A percentile compares a stretch with the other conserved stretches of the same genome.
phyloP scores from a whole-genome alignment of 192 early-diverging fungal genomes.

The Coemansia sp. region DNA sequence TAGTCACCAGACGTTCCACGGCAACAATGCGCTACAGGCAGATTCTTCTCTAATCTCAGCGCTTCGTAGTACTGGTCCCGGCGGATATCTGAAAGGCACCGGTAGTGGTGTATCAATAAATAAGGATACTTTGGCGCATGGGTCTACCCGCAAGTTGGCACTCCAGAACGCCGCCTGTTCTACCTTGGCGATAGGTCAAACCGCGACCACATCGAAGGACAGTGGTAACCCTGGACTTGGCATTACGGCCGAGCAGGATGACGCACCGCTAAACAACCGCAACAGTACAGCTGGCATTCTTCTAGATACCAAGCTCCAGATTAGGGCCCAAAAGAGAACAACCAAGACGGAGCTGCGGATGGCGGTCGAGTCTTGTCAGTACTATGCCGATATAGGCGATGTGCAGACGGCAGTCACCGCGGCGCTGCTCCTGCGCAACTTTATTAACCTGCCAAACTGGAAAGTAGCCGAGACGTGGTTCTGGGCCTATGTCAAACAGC shows the following conservation, averaged over 20 bases:
- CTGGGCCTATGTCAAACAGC: slow-evolving; percentile 41
- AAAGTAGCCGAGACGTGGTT: slow-evolving; percentile 30
- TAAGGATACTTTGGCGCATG: neutral
- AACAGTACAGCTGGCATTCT: neutral
- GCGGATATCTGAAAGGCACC: slow-evolving; percentile 1
- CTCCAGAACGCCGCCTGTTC: slow-evolving; percentile 3
- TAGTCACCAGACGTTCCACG: slow-evolving; percentile 2
- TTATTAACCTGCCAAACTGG: slow-evolving; percentile 44
- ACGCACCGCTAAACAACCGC: neutral
- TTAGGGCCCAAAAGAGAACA: slow-evolving; percentile 15
- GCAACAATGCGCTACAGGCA: neutral
- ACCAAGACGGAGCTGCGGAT: slow-evolving; percentile 44
- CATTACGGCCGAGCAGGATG: neutral
- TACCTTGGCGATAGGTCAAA: neutral
- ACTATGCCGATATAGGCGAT: slow-evolving; percentile 52
- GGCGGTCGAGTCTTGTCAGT: slow-evolving; percentile 38
- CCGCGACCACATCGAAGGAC: neutral
- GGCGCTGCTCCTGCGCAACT: slow-evolving; percentile 51
- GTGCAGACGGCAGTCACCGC: slow-evolving; percentile 54
- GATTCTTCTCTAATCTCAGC: neutral
- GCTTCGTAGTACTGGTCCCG: neutral
- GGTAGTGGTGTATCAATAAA: neutral
- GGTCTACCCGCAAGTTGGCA: neutral
- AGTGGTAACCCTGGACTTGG: neutral
- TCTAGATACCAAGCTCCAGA: slow-evolving; percentile 9